Evolutionary conservation across 2,329 filamentous ascomycete species (phyloP).

Genomic region (Colletotrichum zoysiae): DNA sequence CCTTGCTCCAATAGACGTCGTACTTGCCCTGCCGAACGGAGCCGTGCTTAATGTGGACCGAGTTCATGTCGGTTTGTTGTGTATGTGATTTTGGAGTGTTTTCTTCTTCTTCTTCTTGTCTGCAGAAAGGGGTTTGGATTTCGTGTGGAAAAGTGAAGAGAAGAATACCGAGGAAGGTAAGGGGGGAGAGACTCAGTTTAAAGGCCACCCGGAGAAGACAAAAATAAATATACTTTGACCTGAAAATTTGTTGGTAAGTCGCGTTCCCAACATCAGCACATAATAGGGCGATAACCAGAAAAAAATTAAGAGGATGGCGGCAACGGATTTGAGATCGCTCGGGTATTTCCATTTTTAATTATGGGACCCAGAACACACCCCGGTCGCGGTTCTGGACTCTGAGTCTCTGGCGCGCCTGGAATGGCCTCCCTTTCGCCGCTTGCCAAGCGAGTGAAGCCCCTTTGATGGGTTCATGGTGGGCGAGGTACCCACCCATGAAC

Average conservation of each 20-base stretch:
- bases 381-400: slow-evolving; percentile 14
- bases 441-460: neutral
- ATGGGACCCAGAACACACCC: neutral
- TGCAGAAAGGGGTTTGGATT: neutral
- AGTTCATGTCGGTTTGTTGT: slow-evolving; percentile 8
- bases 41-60: slow-evolving; percentile 17
- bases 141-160: neutral
- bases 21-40: slow-evolving; percentile 25
- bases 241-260: slow-evolving; percentile 3
- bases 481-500: neutral
- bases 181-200: neutral
- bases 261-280: neutral
- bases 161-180: neutral
- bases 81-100: neutral
- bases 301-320: slow-evolving; percentile 8
- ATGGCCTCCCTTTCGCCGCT: slow-evolving; percentile 3
- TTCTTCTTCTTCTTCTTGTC: too few relatives aligned
- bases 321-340: slow-evolving; percentile 15
- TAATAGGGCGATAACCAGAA: slow-evolving; percentile 1
- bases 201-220: neutral
- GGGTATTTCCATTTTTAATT: slow-evolving; percentile 23
- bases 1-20: slow-evolving; percentile 31
- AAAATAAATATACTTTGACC: neutral
- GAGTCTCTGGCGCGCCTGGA: slow-evolving; percentile 9
- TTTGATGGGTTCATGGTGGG: neutral